These are phyloP conservation scores for Deuterostichococcus epilithicus DNA, from an alignment of 139 green algal genomes.

Conservation along the genomic window DNA sequence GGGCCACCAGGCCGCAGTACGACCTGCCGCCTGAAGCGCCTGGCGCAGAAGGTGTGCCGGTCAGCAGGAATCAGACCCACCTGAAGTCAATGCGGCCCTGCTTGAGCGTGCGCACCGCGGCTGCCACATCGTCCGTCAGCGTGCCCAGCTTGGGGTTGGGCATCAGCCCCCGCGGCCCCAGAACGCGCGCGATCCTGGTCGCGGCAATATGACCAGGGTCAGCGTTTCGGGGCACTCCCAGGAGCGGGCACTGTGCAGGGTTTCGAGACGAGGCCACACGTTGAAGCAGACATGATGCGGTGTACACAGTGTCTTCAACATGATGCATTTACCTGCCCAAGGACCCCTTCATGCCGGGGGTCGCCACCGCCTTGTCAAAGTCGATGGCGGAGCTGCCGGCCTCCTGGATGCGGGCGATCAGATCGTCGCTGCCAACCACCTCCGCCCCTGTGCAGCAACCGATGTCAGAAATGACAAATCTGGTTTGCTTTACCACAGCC, in stretches of 20 bases:
- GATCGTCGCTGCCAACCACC: slow-evolving; percentile 70
- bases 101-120: slow-evolving; percentile 65
- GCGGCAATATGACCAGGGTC: no score
- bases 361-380: slow-evolving; percentile 72
- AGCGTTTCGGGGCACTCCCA: no score
- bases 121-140: slow-evolving; percentile 64
- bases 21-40: no score
- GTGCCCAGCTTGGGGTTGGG: slow-evolving; percentile 96
- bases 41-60: not conserved
- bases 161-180: slow-evolving; percentile 94
- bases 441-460: slow-evolving; percentile 57
- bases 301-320: no score
- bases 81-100: slow-evolving; percentile 78
- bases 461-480: not conserved
- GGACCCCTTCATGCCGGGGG: not conserved
- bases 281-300: no score
- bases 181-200: slow-evolving; percentile 63
- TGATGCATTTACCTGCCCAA: no score
- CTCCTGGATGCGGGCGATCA: slow-evolving; percentile 67
- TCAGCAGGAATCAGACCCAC: not conserved
- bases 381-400: slow-evolving; percentile 32
- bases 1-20: no score
- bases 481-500: no score
- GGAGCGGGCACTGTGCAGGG: no score
- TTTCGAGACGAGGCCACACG: no score